Evolutionary conservation across 768 basidiomycete species (phyloP), one percentile per base, ranked within the genome.

Genomic region (Termitomyces sp.): DNA sequence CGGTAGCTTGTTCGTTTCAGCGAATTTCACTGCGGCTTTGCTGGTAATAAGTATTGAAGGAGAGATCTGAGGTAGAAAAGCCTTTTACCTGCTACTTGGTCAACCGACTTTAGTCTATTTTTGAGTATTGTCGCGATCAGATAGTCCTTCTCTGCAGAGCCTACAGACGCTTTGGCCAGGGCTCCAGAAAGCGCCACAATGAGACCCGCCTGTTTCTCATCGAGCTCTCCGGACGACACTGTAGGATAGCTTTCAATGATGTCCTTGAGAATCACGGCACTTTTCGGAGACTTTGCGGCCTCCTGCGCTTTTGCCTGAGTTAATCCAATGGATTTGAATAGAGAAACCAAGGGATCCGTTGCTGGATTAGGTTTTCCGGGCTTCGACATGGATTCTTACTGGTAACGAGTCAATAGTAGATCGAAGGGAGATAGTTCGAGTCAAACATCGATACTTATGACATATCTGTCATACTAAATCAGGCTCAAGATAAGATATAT

Each of bases 1-100:
- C 0, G 93, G 87, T 1, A 75, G 52, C 21, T 79, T 71, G 62
- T 85, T 80, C 2, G 77, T 66, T 62, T 90, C 86, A 19, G 89
- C 63, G 67, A 87, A 95, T 70, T 88, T 93, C 21, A 83, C 76
- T 14, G 91, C 92, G 64, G 86, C 92, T 92, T 56, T 4, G 1
- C 25, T 38, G 12, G 16, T 29, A 29, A 29, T 51, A 14, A 51
- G 50, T 40, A 50, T 9, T 29, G 17, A 23, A 42, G 17, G 25
- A 27, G 9, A 16, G n/a, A 17, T 2, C 1, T 2, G 10, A 40
- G 29, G 5, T 25, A 49, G 14, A 59, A 56, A 19, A 53, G 71
- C 86, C n/a, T n/a, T n/a, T 63, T 65, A 94, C 95, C 95, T 53
- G 82, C 77, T 25, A 97, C 84, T 77, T 98, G 95, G 69, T 98